These are phyloP conservation scores for Madurella mycetomatis DNA, from an alignment of 2,329 filamentous ascomycete species.

Conservation along the genomic window DNA sequence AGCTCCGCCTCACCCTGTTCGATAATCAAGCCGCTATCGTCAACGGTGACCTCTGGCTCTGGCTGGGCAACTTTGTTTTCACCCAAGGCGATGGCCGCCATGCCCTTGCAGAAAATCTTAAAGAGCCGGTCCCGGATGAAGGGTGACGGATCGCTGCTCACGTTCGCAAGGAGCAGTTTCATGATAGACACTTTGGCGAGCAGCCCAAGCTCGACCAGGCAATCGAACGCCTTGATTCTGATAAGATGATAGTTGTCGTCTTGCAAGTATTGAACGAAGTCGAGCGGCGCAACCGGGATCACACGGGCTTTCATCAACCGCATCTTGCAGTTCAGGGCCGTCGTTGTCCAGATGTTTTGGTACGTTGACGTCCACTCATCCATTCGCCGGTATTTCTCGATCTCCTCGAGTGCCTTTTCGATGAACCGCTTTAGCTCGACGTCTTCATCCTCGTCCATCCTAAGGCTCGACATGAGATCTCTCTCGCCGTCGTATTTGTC, in stretches of 20 bases:
- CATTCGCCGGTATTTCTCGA: constrained; percentile 62
- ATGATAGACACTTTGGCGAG: constrained; percentile 53
- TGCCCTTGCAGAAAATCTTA: constrained; percentile 53
- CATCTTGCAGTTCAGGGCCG: constrained; percentile 58
- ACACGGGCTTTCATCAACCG: constrained; percentile 61
- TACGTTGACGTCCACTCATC: constrained; percentile 66
- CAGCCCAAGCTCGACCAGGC: constrained; percentile 59
- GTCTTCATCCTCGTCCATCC: constrained; percentile 43
- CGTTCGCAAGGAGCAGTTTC: constrained; percentile 51
- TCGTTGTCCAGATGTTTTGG: constrained; percentile 62
- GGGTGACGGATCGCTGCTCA: constrained; percentile 60
- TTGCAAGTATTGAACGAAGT: constrained; percentile 61
- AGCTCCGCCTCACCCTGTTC: constrained; percentile 42
- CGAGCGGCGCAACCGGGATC: constrained; percentile 48
- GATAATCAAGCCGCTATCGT: constrained; percentile 43
- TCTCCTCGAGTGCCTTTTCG: constrained; percentile 54
- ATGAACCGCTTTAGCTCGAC: constrained; percentile 44
- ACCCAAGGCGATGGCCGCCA: constrained; percentile 61
- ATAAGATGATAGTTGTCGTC: constrained; percentile 60
- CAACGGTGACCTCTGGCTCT: constrained; percentile 22
- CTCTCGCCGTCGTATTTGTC: constrained; percentile 35
- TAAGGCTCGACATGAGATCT: constrained; percentile 27
- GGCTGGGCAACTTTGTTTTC: constrained; percentile 41
- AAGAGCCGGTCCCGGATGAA: constrained; percentile 59
- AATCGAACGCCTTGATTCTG: constrained; percentile 62